A percentile compares a stretch with the other conserved stretches of the same genome.
phyloP scores from a whole-genome alignment of 257 asterid genomes.

The Nicotiana tomentosiformis region DNA sequence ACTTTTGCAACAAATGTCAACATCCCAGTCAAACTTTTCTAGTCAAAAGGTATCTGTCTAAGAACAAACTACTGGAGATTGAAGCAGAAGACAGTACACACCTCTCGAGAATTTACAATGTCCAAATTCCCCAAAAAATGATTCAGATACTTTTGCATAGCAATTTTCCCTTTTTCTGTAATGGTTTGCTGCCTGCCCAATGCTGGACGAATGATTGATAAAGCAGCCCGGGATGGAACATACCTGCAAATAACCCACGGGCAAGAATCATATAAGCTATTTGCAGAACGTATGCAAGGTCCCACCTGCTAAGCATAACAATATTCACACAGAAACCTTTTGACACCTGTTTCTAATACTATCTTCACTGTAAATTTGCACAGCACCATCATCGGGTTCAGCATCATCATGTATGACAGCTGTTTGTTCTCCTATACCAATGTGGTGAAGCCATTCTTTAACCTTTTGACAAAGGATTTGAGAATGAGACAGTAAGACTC shows the following conservation, averaged over 20 bases:
- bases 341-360: constrained; percentile 55
- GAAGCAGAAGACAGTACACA: constrained; percentile 27
- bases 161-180: constrained; percentile 72
- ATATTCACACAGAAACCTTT: constrained; percentile 4
- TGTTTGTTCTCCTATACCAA: constrained; percentile 83
- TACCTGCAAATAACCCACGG: constrained; percentile 39
- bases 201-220: constrained; percentile 81
- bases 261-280: neutral
- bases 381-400: constrained; percentile 81
- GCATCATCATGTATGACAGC: constrained; percentile 69
- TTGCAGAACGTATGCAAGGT: neutral
- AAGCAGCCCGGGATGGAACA: constrained; percentile 82
- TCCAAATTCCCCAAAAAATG: constrained; percentile 90
- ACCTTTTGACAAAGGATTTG: constrained; percentile 35
- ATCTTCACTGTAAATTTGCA: constrained; percentile 55
- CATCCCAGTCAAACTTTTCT: neutral
- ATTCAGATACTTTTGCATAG: constrained; percentile 92
- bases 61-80: neutral
- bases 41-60: neutral
- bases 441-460: constrained; percentile 76
- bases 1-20: neutral
- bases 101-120: constrained; percentile 80
- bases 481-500: constrained; percentile 1
- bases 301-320: constrained; percentile 1
- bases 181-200: constrained; percentile 64